Evolutionary conservation across 2,329 filamentous ascomycete genomes (phyloP).

Genomic region (Trichoderma citrinoviride): DNA sequence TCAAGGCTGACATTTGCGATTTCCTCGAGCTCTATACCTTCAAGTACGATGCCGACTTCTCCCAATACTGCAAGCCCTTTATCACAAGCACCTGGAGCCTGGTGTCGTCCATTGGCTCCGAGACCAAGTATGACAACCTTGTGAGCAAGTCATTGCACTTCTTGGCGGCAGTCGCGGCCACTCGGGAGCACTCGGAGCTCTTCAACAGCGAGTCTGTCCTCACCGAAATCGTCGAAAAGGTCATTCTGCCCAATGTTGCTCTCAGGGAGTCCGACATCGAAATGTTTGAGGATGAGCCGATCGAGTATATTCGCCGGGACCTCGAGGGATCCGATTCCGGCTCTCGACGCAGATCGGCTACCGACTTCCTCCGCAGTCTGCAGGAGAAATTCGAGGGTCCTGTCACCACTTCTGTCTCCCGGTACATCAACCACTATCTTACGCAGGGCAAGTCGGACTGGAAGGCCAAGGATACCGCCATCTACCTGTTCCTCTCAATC

Average conservation of each 20-base stretch:
- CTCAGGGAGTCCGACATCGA: constrained; percentile 92
- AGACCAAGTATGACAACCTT: constrained; percentile 90
- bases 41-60: constrained; percentile 95
- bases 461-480: constrained; percentile 98
- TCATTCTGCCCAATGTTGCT: constrained; percentile 88
- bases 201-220: constrained; percentile 83
- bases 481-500: constrained; percentile 92
- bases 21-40: constrained; percentile 83
- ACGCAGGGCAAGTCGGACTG: constrained; percentile 79
- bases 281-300: constrained; percentile 96
- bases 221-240: constrained; percentile 89
- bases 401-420: constrained; percentile 82
- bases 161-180: constrained; percentile 81
- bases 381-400: constrained; percentile 83
- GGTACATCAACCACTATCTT: constrained; percentile 84
- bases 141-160: constrained; percentile 95
- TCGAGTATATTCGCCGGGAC: constrained; percentile 94
- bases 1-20: constrained; percentile 93
- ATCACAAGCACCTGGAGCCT: constrained; percentile 89
- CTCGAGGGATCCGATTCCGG: constrained; percentile 95
- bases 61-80: constrained; percentile 74
- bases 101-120: constrained; percentile 77
- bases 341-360: constrained; percentile 85
- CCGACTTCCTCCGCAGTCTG: constrained; percentile 86
- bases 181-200: constrained; percentile 71